These are phyloP conservation scores for Coniferiporia sulphurascens DNA, from an alignment of 1,284 basidiomycete genomes.

Conservation along the genomic window DNA sequence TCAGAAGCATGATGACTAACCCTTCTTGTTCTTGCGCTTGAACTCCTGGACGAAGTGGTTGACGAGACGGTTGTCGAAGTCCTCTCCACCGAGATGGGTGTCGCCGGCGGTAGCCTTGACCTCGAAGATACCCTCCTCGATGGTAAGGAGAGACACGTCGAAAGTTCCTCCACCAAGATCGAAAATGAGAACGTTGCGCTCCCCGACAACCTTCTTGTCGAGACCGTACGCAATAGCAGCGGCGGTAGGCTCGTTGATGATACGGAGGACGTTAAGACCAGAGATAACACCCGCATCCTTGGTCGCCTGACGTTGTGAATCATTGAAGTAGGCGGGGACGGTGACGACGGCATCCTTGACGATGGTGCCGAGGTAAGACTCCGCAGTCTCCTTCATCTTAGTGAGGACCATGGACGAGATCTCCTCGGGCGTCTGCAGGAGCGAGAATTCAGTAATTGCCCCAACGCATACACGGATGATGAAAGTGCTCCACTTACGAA, in stretches of 20 bases:
- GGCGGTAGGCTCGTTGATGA: conserved; percentile 95
- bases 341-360: conserved; percentile 91
- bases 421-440: conserved; percentile 83
- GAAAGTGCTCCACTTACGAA: conserved; percentile 58
- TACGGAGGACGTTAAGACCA: conserved; percentile 90
- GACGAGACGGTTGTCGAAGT: conserved; percentile 98
- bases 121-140: conserved; percentile 98
- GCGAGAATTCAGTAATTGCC: conserved; percentile 17
- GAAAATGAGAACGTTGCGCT: conserved; percentile 95
- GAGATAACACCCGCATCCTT: conserved; percentile 92
- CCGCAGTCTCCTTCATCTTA: conserved; percentile 99
- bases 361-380: conserved; percentile 87
- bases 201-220: conserved; percentile 81
- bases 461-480: neutral
- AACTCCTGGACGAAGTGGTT: conserved; percentile 99
- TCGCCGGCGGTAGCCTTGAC: conserved; percentile 99
- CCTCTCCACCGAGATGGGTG: conserved; percentile 98
- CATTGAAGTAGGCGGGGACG: conserved; percentile 97
- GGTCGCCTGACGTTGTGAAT: conserved; percentile 93
- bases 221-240: conserved; percentile 95
- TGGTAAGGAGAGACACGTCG: conserved; percentile 97
- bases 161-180: conserved; percentile 99
- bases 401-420: conserved; percentile 95
- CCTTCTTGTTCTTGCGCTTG: conserved; percentile 99
- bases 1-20: conserved; percentile 38